These are phyloP conservation scores for Auriculariales sp. DNA, from an alignment of 768 basidiomycete genomes.

Conservation along the genomic window DNA sequence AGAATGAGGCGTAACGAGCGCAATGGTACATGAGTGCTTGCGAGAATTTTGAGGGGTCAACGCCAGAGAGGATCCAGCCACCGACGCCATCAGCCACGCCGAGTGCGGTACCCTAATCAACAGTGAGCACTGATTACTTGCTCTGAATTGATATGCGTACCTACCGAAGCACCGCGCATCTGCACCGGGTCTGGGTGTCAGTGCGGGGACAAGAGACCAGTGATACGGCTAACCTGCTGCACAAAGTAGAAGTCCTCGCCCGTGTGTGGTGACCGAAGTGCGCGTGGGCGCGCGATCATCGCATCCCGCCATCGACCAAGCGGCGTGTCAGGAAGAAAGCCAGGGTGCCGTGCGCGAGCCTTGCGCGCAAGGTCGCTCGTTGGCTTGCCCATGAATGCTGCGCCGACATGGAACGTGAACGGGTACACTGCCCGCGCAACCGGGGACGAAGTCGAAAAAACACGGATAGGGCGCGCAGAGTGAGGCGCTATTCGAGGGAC, in stretches of 20 bases:
- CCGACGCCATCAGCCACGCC: slow-evolving; percentile 90
- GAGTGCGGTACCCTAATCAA: slow-evolving; percentile 50
- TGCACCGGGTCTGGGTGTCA: slow-evolving; percentile 13
- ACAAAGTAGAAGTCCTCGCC: slow-evolving; percentile 57
- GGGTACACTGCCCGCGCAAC: no score
- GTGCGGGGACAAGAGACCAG: not conserved
- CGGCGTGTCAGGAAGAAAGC: slow-evolving; percentile 38
- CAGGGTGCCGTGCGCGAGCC: slow-evolving; percentile 1
- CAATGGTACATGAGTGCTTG: slow-evolving; percentile 79
- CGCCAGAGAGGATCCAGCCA: slow-evolving; percentile 73
- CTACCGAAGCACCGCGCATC: slow-evolving; percentile 72
- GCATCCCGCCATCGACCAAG: slow-evolving; percentile 60
- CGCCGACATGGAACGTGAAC: slow-evolving; percentile 63
- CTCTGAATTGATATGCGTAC: slow-evolving; percentile 18
- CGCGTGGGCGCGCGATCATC: slow-evolving; percentile 34
- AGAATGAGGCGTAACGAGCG: not conserved
- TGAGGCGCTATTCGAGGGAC: no score
- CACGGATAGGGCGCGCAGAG: no score
- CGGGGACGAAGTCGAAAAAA: no score
- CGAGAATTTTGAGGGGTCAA: slow-evolving; percentile 82
- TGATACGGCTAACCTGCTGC: slow-evolving; percentile 39
- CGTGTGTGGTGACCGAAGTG: slow-evolving; percentile 22
- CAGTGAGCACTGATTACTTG: not conserved
- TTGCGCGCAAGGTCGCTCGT: slow-evolving; percentile 14
- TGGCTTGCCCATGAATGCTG: slow-evolving; percentile 68